A percentile compares a stretch with the other conserved stretches of the same genome.
phyloP scores from a whole-genome alignment of 306 rosid species.

The Quercus suber region DNA sequence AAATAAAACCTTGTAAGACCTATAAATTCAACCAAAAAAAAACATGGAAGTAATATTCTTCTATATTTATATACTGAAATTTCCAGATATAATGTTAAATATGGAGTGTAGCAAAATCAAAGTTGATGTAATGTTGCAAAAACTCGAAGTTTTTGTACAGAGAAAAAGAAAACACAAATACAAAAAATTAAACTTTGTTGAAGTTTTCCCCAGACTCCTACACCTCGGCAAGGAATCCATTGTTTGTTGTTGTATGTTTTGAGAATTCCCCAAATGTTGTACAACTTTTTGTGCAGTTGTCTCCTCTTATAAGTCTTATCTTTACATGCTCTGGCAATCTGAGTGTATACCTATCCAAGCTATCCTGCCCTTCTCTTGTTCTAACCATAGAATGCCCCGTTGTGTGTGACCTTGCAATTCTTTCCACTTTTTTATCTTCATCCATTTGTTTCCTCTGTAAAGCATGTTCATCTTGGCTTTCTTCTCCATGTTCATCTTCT shows the following conservation, averaged over 20 bases:
- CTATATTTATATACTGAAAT: neutral
- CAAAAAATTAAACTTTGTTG: slow-evolving; percentile 4
- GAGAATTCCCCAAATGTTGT: slow-evolving; percentile 38
- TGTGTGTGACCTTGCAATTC: slow-evolving; percentile 51
- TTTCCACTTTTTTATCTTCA: neutral
- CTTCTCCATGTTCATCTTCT: slow-evolving; percentile 12
- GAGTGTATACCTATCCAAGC: slow-evolving; percentile 41
- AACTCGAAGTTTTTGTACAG: no score
- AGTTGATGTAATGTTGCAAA: neutral
- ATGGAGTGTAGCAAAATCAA: neutral
- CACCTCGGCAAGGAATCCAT: slow-evolving; percentile 38
- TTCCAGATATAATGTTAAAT: neutral
- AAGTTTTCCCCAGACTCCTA: neutral
- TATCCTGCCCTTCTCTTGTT: slow-evolving; percentile 17
- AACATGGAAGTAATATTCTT: neutral
- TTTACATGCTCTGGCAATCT: slow-evolving; percentile 46
- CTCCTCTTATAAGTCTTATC: slow-evolving; percentile 38
- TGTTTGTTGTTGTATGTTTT: slow-evolving; percentile 12
- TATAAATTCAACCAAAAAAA: neutral
- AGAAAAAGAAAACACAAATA: neutral
- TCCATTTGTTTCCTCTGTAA: neutral
- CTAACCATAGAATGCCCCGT: slow-evolving; percentile 72
- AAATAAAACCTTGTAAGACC: neutral
- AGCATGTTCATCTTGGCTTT: neutral
- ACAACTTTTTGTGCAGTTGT: slow-evolving; percentile 46